These are phyloP conservation scores for Fusarium virguliforme DNA, from an alignment of 2,329 filamentous ascomycete genomes.

Conservation along the genomic window DNA sequence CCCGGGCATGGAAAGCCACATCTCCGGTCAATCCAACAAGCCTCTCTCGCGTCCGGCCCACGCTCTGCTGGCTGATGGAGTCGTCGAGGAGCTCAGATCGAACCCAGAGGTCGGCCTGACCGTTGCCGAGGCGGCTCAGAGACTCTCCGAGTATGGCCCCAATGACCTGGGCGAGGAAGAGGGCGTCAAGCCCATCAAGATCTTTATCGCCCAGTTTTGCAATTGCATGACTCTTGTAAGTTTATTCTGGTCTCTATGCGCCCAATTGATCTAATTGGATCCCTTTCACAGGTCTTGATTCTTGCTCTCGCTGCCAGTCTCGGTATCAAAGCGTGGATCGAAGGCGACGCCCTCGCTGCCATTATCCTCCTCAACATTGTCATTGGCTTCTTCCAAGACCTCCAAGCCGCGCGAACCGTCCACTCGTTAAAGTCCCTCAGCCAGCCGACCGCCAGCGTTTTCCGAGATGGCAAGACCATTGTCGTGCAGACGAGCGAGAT, in stretches of 20 bases:
- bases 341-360: conserved; percentile 71
- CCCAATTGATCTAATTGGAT: not conserved
- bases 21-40: conserved; percentile 62
- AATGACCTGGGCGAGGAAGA: conserved; percentile 76
- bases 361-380: conserved; percentile 73
- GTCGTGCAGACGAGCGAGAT: conserved; percentile 36
- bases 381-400: conserved; percentile 65
- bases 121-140: conserved; percentile 66
- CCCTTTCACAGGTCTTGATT: conserved; percentile 61
- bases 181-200: conserved; percentile 74
- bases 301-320: conserved; percentile 71
- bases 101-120: conserved; percentile 72
- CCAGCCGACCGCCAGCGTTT: conserved; percentile 41
- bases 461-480: conserved; percentile 37
- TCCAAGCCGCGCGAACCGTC: conserved; percentile 65
- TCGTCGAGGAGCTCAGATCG: conserved; percentile 70
- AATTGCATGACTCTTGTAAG: conserved; percentile 79
- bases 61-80: conserved; percentile 68
- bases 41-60: conserved; percentile 76
- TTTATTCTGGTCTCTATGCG: not conserved
- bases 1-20: conserved; percentile 30
- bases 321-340: conserved; percentile 71
- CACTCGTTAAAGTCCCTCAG: conserved; percentile 62
- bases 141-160: conserved; percentile 70
- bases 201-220: conserved; percentile 75